Conservation (phyloP, 805 yeast species). For the Yamadazyma endophytica region DNA sequence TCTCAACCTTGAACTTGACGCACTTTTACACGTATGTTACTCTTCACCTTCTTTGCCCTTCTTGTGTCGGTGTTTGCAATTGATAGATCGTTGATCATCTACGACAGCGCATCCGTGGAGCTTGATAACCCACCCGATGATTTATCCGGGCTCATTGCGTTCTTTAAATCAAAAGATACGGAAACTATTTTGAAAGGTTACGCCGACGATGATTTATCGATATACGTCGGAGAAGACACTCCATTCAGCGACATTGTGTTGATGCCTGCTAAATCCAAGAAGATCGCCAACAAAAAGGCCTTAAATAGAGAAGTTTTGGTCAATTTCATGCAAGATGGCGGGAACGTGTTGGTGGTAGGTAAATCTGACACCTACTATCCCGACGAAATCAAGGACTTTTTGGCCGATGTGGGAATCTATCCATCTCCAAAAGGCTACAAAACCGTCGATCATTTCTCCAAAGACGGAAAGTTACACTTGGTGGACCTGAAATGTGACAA, state of each 20-base stretch:
- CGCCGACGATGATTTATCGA: slow-evolving; percentile 18
- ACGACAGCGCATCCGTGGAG: slow-evolving; percentile 25
- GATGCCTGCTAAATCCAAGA: slow-evolving; percentile 33
- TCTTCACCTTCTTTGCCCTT: slow-evolving; percentile 10
- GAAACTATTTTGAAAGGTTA: slow-evolving; percentile 13
- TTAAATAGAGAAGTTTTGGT: slow-evolving; percentile 43
- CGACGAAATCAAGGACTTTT: slow-evolving; percentile 52
- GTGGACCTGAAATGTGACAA: slow-evolving; percentile 18
- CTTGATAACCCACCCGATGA: slow-evolving; percentile 14
- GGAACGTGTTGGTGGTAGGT: slow-evolving; percentile 70
- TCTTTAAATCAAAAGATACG: slow-evolving; percentile 13
- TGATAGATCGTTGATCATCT: slow-evolving; percentile 26
- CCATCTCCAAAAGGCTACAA: slow-evolving; percentile 74
- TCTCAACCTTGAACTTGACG: no score
- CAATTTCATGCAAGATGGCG: slow-evolving; percentile 61
- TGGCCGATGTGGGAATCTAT: slow-evolving; percentile 76
- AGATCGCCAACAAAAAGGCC: slow-evolving; percentile 23
- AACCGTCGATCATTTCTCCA: slow-evolving; percentile 61
- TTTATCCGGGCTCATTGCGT: slow-evolving; percentile 18
- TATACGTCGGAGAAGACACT: slow-evolving; percentile 4
- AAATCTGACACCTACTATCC: slow-evolving; percentile 32
- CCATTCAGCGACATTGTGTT: slow-evolving; percentile 15
- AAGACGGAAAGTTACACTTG: slow-evolving; percentile 24
- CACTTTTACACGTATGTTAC: no score
- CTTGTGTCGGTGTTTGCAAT: slow-evolving; percentile 8